Evolutionary conservation across 2,329 filamentous ascomycete genomes (phyloP), one percentile per base, ranked within the genome.

Genomic region (Colletotrichum noveboracense): DNA sequence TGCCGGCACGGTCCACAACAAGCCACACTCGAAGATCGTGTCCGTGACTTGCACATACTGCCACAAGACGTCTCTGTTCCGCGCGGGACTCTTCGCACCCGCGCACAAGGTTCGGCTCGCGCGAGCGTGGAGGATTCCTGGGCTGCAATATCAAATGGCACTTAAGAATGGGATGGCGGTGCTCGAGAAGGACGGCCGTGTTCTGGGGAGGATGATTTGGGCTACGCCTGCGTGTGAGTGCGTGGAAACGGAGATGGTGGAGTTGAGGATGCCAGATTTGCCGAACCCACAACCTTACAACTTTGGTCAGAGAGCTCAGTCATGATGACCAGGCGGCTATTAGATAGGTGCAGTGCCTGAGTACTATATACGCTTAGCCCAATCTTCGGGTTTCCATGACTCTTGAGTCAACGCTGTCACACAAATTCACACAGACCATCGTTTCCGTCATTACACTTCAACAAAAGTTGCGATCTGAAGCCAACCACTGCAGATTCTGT

Each of bases 191-290:
- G 24, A 52, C 7, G 62, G 61, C 2, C n/a, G 32, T 9, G 7
- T 71, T 28, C 52, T 71, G 4, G 69, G 69, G 0, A 60, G 60
- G 7, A 71, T 70, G 14, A n/a, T 79, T 36, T 56, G 0, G 77
- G 77, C 1, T 78, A 81, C 38, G 80, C 83, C 28, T 30, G 18
- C 12, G 55, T 30, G 58, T 48, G 65, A 10, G 7, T 38, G 16
- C 18, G 24, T 6, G 36, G 48, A 13, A 74, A 43, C 79, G 55
- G 34, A 85, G 79, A 26, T 75, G 73, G 7, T 66, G 60, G 64
- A 30, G 12, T 58, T 81, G 2, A 79, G 60, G 24, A 65, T 43
- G 36, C 74, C 80, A 77, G 78, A 79, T 2, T n/a, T 60, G 14
- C 52, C 52, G 0, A 18, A 56, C 24, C 52, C 52, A 5, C 52